Evolutionary conservation across 345 rosid genomes (phyloP).

Genomic region (Hypericum androsaemum): DNA sequence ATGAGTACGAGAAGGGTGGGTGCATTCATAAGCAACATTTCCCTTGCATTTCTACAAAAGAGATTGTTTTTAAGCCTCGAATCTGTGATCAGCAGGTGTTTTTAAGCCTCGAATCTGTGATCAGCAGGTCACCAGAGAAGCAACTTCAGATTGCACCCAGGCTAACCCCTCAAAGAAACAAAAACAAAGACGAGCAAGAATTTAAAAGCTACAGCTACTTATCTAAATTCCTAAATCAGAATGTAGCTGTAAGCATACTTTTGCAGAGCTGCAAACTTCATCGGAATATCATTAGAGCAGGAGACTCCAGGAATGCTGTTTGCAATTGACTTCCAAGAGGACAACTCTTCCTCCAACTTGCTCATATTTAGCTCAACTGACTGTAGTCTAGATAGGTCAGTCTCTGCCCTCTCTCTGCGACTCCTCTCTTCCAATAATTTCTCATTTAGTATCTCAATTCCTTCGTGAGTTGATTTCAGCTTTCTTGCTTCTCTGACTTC

Average conservation of each 20-base stretch:
- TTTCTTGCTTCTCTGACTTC: conserved; percentile 89
- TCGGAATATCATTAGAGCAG: conserved; percentile 55
- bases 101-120: no score
- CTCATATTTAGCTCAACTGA: conserved; percentile 43
- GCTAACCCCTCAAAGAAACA: neutral
- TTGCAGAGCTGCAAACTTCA: conserved; percentile 57
- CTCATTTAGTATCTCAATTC: conserved; percentile 61
- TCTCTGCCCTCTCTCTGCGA: conserved; percentile 62
- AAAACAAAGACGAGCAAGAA: no score
- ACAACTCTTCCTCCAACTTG: conserved; percentile 67
- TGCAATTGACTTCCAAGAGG: conserved; percentile 58
- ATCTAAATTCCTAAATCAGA: conserved; percentile 1
- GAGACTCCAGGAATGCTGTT: conserved; percentile 68
- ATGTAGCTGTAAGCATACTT: conserved; percentile 41
- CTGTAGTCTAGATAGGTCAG: conserved; percentile 48
- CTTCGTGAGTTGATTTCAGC: conserved; percentile 54
- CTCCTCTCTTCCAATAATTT: conserved; percentile 74
- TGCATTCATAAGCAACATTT: no score
- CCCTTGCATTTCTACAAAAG: no score
- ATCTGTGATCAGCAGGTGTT: no score
- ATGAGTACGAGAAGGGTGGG: no score
- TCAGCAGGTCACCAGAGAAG: no score
- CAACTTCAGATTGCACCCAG: no score
- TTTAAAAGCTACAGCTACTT: neutral
- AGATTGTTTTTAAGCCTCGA: no score